Evolutionary conservation across 2,329 filamentous ascomycete species (phyloP), one percentile per base, ranked within the genome.

Genomic region (Epichloe glyceriae): DNA sequence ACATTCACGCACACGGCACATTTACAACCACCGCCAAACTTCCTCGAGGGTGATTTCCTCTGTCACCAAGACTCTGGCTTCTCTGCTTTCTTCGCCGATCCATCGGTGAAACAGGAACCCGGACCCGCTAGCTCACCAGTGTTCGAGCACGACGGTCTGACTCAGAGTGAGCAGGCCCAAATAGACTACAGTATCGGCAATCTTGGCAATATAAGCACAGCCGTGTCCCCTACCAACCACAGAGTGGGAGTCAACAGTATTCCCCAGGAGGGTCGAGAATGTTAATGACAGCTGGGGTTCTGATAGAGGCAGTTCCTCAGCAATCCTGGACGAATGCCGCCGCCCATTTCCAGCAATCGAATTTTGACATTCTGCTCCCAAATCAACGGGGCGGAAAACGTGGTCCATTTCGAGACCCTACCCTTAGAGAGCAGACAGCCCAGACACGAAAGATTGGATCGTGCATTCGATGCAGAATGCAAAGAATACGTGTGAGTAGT

Each of bases 381-480:
- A 62, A 61, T 35, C 62, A 65, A 50, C 57, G 64, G 40, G 60
- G 60, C 39, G 66, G 66, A 11, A 69, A 68, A 53, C 61, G 77
- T 11, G 76, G 76, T 0, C 78, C 76, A 2, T 82, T 81, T 62
- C 75, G 71, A 52, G 73, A 76, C 48, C 66, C 69, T n/a, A 64
- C 64, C 10, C 67, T 73, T 33, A 71, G 77, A 22, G 69, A 76
- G 53, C 68, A 73, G 55, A 82, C 78, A 1, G 79, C 79, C 0
- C 68, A 73, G 51, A 81, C 78, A 2, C 70, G 79, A 52, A 75
- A 73, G 50, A 74, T 78, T 17, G 78, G 77, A 8, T 79, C 75
- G 19, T 82, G 79, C 57, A 74, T 82, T 52, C 70, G 78, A 43
- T 82, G 79, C 55, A 71, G 76, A 47, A 80, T 81, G 75, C 79